These are phyloP conservation scores for Kuraishia cidri DNA, from an alignment of 805 yeast genomes.

Conservation along the genomic window DNA sequence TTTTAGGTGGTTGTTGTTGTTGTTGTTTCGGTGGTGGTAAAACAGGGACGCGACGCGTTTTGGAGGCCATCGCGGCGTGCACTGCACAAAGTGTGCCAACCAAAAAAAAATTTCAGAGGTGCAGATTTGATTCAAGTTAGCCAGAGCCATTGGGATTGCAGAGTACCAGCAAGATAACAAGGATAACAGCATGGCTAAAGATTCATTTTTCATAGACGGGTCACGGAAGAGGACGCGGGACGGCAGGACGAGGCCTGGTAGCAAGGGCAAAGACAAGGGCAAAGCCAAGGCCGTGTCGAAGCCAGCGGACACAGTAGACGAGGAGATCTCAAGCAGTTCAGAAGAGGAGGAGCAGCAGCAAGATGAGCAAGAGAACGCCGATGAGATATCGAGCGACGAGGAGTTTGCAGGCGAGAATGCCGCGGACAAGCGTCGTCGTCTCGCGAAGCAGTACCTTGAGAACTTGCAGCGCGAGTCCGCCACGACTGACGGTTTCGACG, in stretches of 20 bases:
- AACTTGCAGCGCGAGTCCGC: slow-evolving; percentile 55
- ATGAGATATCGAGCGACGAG: slow-evolving; percentile 55
- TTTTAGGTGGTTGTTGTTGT: too few species aligned
- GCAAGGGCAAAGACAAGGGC: slow-evolving; percentile 14
- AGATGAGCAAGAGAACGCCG: slow-evolving; percentile 26
- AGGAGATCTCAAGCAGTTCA: slow-evolving; percentile 6
- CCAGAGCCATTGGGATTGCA: too few species aligned
- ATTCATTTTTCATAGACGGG: slow-evolving; percentile 58
- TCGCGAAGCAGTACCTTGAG: slow-evolving; percentile 87
- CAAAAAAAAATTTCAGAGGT: too few species aligned
- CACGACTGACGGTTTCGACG: slow-evolving; percentile 43
- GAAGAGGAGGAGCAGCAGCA: slow-evolving; percentile 20
- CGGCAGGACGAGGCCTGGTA: slow-evolving; percentile 14
- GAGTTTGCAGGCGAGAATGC: slow-evolving; percentile 65
- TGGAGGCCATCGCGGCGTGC: too few species aligned
- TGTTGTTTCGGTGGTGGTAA: too few species aligned
- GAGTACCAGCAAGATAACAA: too few species aligned
- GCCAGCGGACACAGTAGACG: too few species aligned
- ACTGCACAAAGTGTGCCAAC: too few species aligned
- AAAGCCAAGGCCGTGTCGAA: slow-evolving; percentile 10
- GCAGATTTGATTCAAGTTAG: too few species aligned
- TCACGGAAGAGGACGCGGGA: slow-evolving; percentile 38
- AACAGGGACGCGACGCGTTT: too few species aligned
- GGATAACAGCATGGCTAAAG: slow-evolving; percentile 56
- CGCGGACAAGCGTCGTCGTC: slow-evolving; percentile 88